These are phyloP conservation scores for Elaphomyces granulatus DNA, from an alignment of 495 filamentous ascomycete species.

Conservation along the genomic window DNA sequence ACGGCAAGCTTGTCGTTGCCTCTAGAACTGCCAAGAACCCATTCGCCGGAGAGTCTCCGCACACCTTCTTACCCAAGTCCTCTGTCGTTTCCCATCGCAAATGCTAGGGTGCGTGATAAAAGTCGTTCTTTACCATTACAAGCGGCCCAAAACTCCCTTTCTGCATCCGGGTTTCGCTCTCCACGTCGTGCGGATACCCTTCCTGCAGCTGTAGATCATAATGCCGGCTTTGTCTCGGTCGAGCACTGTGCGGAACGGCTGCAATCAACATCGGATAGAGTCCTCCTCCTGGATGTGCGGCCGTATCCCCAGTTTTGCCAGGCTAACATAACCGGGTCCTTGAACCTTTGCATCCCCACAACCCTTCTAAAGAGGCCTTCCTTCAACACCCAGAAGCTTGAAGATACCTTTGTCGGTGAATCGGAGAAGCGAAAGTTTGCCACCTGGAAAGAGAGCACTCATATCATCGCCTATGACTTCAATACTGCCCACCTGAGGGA, in stretches of 20 bases:
- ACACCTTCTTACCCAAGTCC: neutral
- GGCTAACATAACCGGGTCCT: constrained; percentile 57
- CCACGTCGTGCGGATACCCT: constrained; percentile 43
- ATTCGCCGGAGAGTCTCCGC: constrained; percentile 11
- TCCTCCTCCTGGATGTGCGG: constrained; percentile 76
- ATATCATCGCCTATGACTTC: constrained; percentile 79
- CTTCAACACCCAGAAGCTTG: constrained; percentile 80
- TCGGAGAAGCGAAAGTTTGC: constrained; percentile 60
- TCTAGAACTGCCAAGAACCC: constrained; percentile 6
- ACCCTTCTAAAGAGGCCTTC: constrained; percentile 83
- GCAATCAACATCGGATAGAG: constrained; percentile 35
- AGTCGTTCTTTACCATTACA: constrained; percentile 19
- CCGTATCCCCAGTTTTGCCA: constrained; percentile 69
- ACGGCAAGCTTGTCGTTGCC: constrained; percentile 27
- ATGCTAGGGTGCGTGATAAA: constrained; percentile 37
- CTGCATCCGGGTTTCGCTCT: constrained; percentile 3
- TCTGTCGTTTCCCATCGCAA: neutral
- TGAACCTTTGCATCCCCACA: constrained; percentile 93
- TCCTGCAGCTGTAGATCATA: constrained; percentile 31
- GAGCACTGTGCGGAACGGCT: constrained; percentile 54
- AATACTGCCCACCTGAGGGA: constrained; percentile 64
- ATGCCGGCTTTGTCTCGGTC: constrained; percentile 43
- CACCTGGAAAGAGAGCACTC: constrained; percentile 54
- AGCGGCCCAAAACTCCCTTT: constrained; percentile 7
- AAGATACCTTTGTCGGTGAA: constrained; percentile 71